Conservation (phyloP, 2,329 filamentous ascomycete species). For the Decorospora gaudefroyi region DNA sequence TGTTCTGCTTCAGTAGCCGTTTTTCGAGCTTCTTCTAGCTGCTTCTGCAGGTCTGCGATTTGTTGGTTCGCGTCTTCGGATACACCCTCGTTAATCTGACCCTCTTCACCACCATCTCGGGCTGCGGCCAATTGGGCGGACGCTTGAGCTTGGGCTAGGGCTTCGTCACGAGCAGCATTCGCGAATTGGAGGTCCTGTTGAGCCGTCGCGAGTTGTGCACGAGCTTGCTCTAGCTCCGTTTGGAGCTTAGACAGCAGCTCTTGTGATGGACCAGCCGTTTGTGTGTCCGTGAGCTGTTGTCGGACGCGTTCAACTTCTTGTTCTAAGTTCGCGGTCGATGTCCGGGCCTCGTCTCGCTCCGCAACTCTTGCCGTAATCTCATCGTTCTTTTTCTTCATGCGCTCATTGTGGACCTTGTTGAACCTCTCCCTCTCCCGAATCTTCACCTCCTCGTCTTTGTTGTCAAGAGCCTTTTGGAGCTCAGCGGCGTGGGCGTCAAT, state of each 20-base stretch:
- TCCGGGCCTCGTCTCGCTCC: slow-evolving; percentile 66
- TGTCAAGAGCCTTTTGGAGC: slow-evolving; percentile 49
- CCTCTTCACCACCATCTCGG: slow-evolving; percentile 52
- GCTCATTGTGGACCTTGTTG: slow-evolving; percentile 42
- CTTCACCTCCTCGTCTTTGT: slow-evolving; percentile 23
- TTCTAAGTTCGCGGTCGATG: slow-evolving; percentile 27
- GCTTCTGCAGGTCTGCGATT: slow-evolving; percentile 44
- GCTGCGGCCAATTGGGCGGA: slow-evolving; percentile 48
- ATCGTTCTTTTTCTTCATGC: slow-evolving; percentile 50
- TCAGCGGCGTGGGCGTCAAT: slow-evolving; percentile 45
- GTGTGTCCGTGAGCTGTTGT: slow-evolving; percentile 25
- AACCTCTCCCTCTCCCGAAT: slow-evolving; percentile 61
- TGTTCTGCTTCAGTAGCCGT: slow-evolving; percentile 38
- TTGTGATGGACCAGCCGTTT: slow-evolving; percentile 17
- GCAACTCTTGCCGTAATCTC: slow-evolving; percentile 56
- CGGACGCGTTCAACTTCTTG: slow-evolving; percentile 67
- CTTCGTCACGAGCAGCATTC: slow-evolving; percentile 67
- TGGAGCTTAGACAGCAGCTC: slow-evolving; percentile 67
- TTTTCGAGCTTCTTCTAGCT: slow-evolving; percentile 42
- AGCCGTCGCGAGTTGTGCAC: slow-evolving; percentile 25
- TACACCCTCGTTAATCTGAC: slow-evolving; percentile 48
- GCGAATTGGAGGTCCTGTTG: slow-evolving; percentile 60
- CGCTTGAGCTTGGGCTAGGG: slow-evolving; percentile 54
- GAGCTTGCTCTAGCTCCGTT: slow-evolving; percentile 28
- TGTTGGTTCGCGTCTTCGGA: slow-evolving; percentile 36